These are phyloP conservation scores for Eimeria falciformis DNA, from an alignment of 169 alveolate species.

Conservation along the genomic window DNA sequence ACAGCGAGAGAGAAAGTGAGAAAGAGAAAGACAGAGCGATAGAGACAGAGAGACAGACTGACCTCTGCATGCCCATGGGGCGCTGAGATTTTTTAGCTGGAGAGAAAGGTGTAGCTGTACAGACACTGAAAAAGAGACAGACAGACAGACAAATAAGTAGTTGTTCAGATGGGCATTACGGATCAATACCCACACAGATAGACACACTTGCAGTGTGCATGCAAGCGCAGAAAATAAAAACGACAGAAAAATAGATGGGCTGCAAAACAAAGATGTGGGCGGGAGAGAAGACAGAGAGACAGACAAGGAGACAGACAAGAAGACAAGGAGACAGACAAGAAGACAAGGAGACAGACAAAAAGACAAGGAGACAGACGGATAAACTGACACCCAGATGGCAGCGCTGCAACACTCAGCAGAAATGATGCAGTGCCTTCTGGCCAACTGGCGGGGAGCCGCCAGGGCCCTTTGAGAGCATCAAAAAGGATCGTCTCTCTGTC, in stretches of 20 bases:
- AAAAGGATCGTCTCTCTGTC: too few species aligned
- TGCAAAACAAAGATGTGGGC: too few species aligned
- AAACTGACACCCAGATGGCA: not conserved
- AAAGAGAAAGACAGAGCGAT: not conserved
- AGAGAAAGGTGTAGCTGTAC: not conserved
- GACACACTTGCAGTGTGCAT: too few species aligned
- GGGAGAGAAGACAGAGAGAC: not conserved
- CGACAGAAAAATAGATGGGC: too few species aligned
- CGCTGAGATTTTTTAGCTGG: too few species aligned
- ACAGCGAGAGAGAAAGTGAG: not conserved
- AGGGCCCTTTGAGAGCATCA: not conserved
- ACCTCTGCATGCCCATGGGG: too few species aligned
- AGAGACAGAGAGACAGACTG: not conserved
- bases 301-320: not conserved
- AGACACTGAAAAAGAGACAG: not conserved
- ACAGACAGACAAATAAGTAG: slow-evolving; percentile 2
- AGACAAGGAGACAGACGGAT: not conserved
- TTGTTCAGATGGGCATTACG: too few species aligned
- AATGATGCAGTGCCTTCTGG: not conserved
- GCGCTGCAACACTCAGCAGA: not conserved
- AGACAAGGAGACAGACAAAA: not conserved
- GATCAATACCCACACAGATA: too few species aligned
- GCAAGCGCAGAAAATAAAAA: too few species aligned
- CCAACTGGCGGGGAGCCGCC: not conserved
- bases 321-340: not conserved